Evolutionary conservation across 495 filamentous ascomycete genomes (phyloP).

Genomic region (Neurospora terricola): DNA sequence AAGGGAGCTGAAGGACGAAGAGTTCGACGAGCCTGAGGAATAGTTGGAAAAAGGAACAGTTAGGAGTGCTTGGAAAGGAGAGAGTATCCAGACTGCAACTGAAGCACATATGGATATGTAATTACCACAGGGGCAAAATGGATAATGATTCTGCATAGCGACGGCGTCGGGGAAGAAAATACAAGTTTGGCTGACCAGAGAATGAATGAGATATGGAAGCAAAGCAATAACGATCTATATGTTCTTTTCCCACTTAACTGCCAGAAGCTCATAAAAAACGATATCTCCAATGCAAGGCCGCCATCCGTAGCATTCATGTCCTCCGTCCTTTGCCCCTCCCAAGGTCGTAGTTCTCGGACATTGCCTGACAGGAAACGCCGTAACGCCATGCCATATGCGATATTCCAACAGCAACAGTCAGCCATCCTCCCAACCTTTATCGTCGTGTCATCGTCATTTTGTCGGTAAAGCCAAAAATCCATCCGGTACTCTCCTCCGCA

Average conservation of each 20-base stretch:
- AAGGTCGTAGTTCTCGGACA: background rate
- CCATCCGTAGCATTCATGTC: background rate
- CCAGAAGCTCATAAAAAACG: background rate
- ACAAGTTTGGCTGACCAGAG: background rate
- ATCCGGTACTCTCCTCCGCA: background rate
- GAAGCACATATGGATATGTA: too few relatives aligned
- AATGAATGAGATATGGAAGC: background rate
- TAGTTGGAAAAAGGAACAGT: background rate
- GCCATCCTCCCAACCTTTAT: background rate
- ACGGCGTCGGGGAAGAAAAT: constrained; percentile 31
- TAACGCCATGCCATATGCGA: background rate
- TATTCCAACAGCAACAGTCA: background rate
- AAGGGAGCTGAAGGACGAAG: constrained; percentile 69
- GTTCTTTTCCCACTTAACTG: background rate
- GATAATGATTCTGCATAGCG: constrained; percentile 35
- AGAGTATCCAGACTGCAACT: background rate
- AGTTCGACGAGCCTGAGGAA: constrained; percentile 52
- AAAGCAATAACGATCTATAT: background rate
- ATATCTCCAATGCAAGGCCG: background rate
- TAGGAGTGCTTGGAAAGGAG: background rate
- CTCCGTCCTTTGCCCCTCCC: background rate
- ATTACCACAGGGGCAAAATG: background rate
- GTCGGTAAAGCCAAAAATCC: background rate
- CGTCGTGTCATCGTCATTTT: background rate
- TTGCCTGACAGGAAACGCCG: background rate